A percentile compares a stretch with the other conserved stretches of the same genome.
phyloP scores from a whole-genome alignment of 73 alveolate genomes.

The Paraurostyla sp. region DNA sequence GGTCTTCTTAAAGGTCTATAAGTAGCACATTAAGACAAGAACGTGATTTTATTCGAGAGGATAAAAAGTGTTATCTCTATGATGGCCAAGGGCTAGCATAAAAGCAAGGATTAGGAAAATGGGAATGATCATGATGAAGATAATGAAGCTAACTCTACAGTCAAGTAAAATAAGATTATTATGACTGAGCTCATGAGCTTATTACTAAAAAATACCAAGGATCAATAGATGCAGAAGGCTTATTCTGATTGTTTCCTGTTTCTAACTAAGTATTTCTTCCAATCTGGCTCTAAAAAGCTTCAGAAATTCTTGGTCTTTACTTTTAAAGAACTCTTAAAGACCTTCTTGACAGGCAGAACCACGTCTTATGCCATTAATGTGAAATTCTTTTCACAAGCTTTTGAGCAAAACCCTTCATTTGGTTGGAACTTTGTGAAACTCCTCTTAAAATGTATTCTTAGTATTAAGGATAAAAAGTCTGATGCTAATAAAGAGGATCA shows the following conservation, averaged over 20 bases:
- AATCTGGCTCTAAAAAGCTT: background rate
- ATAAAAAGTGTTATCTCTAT: constrained; percentile 42
- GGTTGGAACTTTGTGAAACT: constrained; percentile 40
- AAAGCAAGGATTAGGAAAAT: background rate
- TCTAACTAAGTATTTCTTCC: constrained; percentile 34
- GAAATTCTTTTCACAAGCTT: constrained; percentile 24
- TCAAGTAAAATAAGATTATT: constrained; percentile 37
- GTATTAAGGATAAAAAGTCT: background rate
- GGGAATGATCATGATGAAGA: background rate
- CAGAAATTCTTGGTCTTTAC: constrained; percentile 42
- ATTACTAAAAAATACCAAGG: constrained; percentile 30
- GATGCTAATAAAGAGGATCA: background rate
- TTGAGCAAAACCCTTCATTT: constrained; percentile 43
- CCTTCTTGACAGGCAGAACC: constrained; percentile 42
- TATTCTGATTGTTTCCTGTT: constrained; percentile 48
- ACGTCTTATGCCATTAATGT: background rate
- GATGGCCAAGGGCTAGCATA: constrained; percentile 35
- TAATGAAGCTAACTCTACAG: background rate
- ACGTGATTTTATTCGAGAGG: constrained; percentile 33
- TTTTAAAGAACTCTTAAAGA: constrained; percentile 38
- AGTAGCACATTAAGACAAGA: constrained; percentile 48
- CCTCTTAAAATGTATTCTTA: constrained; percentile 19
- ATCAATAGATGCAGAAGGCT: constrained; percentile 46
- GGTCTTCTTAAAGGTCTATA: constrained; percentile 37
- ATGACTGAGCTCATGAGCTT: constrained; percentile 61